Conservation (phyloP, 352 stramenopile species). For the Lagenidium giganteum region DNA sequence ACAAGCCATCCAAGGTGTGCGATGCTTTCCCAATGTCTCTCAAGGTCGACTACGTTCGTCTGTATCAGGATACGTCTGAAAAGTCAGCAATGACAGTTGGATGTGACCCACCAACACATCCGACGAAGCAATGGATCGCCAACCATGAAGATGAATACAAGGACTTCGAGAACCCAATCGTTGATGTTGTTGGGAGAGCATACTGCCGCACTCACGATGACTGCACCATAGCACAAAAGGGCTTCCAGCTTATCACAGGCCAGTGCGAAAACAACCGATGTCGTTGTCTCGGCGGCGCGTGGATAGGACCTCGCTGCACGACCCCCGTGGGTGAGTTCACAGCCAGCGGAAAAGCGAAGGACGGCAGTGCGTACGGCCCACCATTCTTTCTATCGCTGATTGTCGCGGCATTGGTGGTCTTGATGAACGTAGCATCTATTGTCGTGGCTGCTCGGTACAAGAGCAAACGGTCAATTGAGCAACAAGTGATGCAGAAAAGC, state of each 20-base stretch:
- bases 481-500: too few relatives aligned
- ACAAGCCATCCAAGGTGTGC: constrained; percentile 32
- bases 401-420: constrained; percentile 1
- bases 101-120: constrained; percentile 44
- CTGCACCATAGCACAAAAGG: constrained; percentile 41
- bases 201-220: constrained; percentile 32
- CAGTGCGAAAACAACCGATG: constrained; percentile 2
- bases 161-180: constrained; percentile 28
- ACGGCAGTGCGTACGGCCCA: too few relatives aligned
- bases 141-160: constrained; percentile 49
- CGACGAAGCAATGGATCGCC: constrained; percentile 46
- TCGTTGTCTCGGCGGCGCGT: not conserved
- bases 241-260: too few relatives aligned
- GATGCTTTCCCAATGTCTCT: constrained; percentile 55
- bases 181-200: constrained; percentile 34
- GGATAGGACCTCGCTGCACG: constrained; percentile 1
- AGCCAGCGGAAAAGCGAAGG: too few relatives aligned
- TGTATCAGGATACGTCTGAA: constrained; percentile 42
- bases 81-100: constrained; percentile 38
- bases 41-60: constrained; percentile 50
- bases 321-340: too few relatives aligned
- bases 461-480: too few relatives aligned
- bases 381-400: constrained; percentile 1
- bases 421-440: too few relatives aligned
- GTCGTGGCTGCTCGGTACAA: too few relatives aligned